Evolutionary conservation across 805 yeast species (phyloP).

Genomic region (Brettanomyces sp.): DNA sequence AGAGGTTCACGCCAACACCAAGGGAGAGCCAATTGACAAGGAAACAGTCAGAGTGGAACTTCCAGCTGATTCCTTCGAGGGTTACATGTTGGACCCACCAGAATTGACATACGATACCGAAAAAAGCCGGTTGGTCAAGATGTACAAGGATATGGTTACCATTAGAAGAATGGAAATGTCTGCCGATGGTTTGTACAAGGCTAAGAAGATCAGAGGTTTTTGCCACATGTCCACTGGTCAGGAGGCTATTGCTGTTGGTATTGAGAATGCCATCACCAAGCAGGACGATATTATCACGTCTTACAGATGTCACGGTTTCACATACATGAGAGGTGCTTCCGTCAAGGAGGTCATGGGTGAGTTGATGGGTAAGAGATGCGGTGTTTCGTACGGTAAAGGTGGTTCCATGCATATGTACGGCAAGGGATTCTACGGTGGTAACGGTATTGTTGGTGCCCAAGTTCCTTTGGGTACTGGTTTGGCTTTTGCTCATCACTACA

Average conservation of each 20-base stretch:
- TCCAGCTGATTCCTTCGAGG: constrained; percentile 77
- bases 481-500: constrained; percentile 97
- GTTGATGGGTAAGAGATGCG: constrained; percentile 91
- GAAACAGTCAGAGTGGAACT: constrained; percentile 40
- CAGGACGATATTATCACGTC: constrained; percentile 90
- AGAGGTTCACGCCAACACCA: not conserved
- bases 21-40: constrained; percentile 3
- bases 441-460: constrained; percentile 99
- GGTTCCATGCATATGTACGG: constrained; percentile 99
- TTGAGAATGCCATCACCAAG: constrained; percentile 83
- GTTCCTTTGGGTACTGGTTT: constrained; percentile 97
- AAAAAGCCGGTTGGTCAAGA: constrained; percentile 70
- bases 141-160: constrained; percentile 94
- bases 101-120: constrained; percentile 66
- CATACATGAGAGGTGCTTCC: constrained; percentile 91
- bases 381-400: constrained; percentile 96
- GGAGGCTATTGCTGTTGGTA: constrained; percentile 98
- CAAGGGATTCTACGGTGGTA: constrained; percentile 95
- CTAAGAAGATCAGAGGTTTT: constrained; percentile 97
- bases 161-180: constrained; percentile 99
- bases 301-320: constrained; percentile 98
- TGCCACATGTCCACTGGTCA: constrained; percentile 98
- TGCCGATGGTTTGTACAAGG: constrained; percentile 94
- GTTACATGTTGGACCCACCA: constrained; percentile 72
- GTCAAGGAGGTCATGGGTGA: constrained; percentile 89